These are phyloP conservation scores for Hymenoscyphus fructigenus DNA, from an alignment of 2,329 filamentous ascomycete genomes.

Conservation along the genomic window DNA sequence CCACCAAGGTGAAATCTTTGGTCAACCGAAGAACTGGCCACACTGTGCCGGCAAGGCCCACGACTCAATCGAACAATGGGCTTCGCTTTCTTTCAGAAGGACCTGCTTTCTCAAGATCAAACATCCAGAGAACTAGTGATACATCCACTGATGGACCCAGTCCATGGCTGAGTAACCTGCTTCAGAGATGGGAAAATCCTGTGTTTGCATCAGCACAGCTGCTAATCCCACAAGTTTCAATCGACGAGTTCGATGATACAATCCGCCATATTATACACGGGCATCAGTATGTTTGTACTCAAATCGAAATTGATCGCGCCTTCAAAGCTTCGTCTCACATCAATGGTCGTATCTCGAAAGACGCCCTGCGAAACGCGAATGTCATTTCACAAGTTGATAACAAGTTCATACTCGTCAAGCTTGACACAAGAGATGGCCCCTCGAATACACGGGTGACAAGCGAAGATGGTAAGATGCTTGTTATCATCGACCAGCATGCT, in stretches of 20 bases:
- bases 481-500: conserved; percentile 90
- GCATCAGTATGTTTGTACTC: conserved; percentile 30
- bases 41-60: conserved; percentile 34
- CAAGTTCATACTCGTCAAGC: conserved; percentile 79
- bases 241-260: conserved; percentile 33
- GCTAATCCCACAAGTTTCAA: conserved; percentile 45
- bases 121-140: conserved; percentile 25
- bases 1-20: conserved; percentile 49
- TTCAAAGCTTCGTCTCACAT: conserved; percentile 32
- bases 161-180: conserved; percentile 59
- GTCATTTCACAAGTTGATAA: conserved; percentile 81
- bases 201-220: conserved; percentile 58
- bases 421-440: conserved; percentile 5
- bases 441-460: background rate
- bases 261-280: conserved; percentile 28
- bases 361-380: conserved; percentile 56
- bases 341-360: conserved; percentile 58
- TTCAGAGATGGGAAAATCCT: conserved; percentile 72
- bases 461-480: conserved; percentile 46
- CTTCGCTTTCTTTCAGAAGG: background rate
- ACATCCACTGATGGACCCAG: conserved; percentile 30
- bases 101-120: background rate
- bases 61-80: background rate
- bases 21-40: conserved; percentile 60
- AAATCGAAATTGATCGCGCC: conserved; percentile 32